These are phyloP conservation scores for Metschnikowia matae DNA, from an alignment of 805 yeast species.

Conservation along the genomic window DNA sequence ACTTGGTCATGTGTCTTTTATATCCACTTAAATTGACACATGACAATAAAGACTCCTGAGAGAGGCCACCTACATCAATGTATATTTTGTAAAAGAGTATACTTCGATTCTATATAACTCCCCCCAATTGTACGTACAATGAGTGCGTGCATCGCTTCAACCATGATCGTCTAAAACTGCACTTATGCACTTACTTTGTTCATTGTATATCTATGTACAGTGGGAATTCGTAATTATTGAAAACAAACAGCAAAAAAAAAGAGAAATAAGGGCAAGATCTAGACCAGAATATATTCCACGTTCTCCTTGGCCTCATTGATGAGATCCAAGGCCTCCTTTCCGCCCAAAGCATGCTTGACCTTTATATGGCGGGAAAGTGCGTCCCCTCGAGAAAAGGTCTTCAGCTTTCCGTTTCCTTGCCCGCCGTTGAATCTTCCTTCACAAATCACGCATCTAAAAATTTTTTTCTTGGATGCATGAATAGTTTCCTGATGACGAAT, in stretches of 20 bases:
- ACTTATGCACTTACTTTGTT: constrained; percentile 1
- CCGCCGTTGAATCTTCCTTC: constrained; percentile 46
- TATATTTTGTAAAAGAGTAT: background rate
- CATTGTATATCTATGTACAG: constrained; percentile 4
- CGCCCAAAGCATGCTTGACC: constrained; percentile 76
- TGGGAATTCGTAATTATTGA: background rate
- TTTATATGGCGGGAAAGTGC: constrained; percentile 50
- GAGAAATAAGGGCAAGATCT: background rate
- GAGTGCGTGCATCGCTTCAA: background rate
- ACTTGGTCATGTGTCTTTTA: no score
- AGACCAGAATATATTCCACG: constrained; percentile 51
- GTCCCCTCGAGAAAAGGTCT: constrained; percentile 45
- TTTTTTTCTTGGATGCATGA: constrained; percentile 44
- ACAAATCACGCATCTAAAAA: constrained; percentile 43
- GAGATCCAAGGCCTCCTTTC: constrained; percentile 63
- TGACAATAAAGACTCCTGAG: no score
- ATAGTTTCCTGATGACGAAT: constrained; percentile 47
- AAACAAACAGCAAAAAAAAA: constrained; percentile 3
- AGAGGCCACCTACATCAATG: no score
- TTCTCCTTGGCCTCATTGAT: constrained; percentile 74
- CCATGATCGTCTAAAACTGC: background rate
- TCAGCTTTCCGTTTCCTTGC: constrained; percentile 46
- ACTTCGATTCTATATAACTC: background rate
- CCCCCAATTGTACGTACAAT: background rate
- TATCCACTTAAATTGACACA: no score